phyloP scores from a whole-genome alignment of 2,329 filamentous ascomycete species.

The Fusarium fracticaudum region DNA sequence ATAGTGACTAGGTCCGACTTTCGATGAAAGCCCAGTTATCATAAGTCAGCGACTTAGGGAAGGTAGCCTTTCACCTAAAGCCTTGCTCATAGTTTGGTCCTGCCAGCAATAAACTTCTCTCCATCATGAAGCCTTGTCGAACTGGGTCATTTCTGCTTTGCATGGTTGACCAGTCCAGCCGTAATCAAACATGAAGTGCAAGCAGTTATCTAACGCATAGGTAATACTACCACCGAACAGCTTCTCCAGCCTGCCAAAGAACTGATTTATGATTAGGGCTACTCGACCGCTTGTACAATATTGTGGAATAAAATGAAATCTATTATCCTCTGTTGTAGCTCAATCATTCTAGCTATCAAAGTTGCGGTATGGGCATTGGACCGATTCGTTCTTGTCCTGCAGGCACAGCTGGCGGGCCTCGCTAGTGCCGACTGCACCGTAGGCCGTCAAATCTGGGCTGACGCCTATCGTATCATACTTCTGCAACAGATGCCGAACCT shows the following conservation, averaged over 20 bases:
- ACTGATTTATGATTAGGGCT: neutral
- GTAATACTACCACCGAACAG: fast-evolving
- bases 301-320: fast-evolving
- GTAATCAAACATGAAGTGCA: neutral
- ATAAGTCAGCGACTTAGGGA: too few relatives aligned
- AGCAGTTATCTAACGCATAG: fast-evolving
- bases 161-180: fast-evolving
- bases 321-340: fast-evolving
- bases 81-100: neutral
- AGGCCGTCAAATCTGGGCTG: neutral
- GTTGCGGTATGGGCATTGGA: neutral
- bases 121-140: fast-evolving
- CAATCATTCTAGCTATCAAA: neutral
- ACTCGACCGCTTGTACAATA: fast-evolving
- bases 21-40: neutral
- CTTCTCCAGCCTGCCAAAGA: fast-evolving
- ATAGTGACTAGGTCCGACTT: neutral
- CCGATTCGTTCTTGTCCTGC: neutral
- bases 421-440: neutral
- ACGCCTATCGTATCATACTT: neutral
- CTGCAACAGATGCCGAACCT: neutral
- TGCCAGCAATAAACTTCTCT: fast-evolving
- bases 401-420: neutral
- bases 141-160: too few relatives aligned
- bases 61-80: too few relatives aligned